These are phyloP conservation scores for Malus asiatica DNA, from an alignment of 306 rosid genomes.

Conservation along the genomic window DNA sequence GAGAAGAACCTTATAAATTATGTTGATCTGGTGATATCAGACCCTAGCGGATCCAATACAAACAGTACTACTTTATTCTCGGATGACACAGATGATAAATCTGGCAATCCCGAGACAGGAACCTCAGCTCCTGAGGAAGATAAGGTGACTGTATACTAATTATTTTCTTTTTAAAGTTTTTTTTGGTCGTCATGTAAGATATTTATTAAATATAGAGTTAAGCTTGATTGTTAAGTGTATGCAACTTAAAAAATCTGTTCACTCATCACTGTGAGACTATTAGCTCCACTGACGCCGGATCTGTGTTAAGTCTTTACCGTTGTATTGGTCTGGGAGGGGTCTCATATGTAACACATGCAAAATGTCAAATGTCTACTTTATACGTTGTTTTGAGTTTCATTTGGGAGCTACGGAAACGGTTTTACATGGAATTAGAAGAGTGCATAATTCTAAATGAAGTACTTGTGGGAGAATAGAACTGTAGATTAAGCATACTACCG, in stretches of 20 bases:
- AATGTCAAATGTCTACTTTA: not conserved
- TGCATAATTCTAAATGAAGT: not conserved
- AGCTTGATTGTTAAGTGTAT: not conserved
- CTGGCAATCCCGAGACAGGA: constrained; percentile 54
- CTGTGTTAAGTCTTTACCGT: not conserved
- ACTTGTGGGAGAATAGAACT: not conserved
- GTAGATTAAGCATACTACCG: not conserved
- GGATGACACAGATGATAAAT: constrained; percentile 85
- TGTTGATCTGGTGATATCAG: constrained; percentile 76
- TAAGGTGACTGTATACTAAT: constrained; percentile 44
- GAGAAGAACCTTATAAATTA: constrained; percentile 79
- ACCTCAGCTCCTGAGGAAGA: constrained; percentile 49
- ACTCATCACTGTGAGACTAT: not conserved
- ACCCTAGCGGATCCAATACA: constrained; percentile 86
- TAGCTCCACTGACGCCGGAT: not conserved
- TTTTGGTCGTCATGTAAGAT: not conserved
- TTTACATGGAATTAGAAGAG: not conserved
- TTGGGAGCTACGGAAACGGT: not conserved
- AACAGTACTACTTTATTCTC: constrained; percentile 90
- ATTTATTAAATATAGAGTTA: not conserved
- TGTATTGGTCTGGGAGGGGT: not conserved
- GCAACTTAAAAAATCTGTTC: not conserved
- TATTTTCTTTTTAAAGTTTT: not conserved
- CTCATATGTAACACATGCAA: not conserved
- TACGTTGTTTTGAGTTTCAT: not conserved